Percentiles rank a stretch among this genome's conserved stretches.
phyloP scores from a whole-genome alignment of 306 rosid genomes.

The Vigna nakashimae region DNA sequence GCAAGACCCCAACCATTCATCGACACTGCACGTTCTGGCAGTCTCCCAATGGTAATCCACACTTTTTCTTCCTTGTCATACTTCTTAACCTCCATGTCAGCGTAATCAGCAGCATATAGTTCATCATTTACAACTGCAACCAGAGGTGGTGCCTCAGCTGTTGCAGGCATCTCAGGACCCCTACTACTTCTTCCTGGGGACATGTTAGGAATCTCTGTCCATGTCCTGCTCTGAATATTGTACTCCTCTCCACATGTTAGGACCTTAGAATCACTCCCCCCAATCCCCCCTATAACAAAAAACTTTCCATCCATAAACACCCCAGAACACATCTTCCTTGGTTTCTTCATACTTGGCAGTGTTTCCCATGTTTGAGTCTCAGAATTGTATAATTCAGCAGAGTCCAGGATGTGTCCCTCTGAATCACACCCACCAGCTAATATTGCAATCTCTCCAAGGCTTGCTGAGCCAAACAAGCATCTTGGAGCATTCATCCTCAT shows the following conservation, averaged over 20 bases:
- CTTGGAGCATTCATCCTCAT: slow-evolving; percentile 86
- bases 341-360: slow-evolving; percentile 79
- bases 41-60: slow-evolving; percentile 76
- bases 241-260: slow-evolving; percentile 90
- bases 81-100: slow-evolving; percentile 86
- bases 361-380: slow-evolving; percentile 77
- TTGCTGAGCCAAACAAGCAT: slow-evolving; percentile 94
- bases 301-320: slow-evolving; percentile 86
- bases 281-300: slow-evolving; percentile 88
- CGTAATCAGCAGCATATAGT: slow-evolving; percentile 84
- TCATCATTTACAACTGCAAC: slow-evolving; percentile 87
- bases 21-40: slow-evolving; percentile 81
- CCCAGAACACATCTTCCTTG: slow-evolving; percentile 94
- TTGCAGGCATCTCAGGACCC: slow-evolving; percentile 65
- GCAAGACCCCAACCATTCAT: slow-evolving; percentile 99
- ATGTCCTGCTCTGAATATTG: slow-evolving; percentile 64
- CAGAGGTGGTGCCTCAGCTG: slow-evolving; percentile 89
- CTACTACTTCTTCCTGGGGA: slow-evolving; percentile 76
- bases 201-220: slow-evolving; percentile 88
- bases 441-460: slow-evolving; percentile 88
- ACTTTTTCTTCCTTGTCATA: slow-evolving; percentile 61
- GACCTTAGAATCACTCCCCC: slow-evolving; percentile 68
- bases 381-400: slow-evolving; percentile 84
- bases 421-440: slow-evolving; percentile 96
- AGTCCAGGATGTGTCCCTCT: slow-evolving; percentile 67